Evolutionary conservation across 1,284 basidiomycete species (phyloP), one percentile per base, ranked within the genome.

Genomic region (Cutaneotrichosporon sp.): DNA sequence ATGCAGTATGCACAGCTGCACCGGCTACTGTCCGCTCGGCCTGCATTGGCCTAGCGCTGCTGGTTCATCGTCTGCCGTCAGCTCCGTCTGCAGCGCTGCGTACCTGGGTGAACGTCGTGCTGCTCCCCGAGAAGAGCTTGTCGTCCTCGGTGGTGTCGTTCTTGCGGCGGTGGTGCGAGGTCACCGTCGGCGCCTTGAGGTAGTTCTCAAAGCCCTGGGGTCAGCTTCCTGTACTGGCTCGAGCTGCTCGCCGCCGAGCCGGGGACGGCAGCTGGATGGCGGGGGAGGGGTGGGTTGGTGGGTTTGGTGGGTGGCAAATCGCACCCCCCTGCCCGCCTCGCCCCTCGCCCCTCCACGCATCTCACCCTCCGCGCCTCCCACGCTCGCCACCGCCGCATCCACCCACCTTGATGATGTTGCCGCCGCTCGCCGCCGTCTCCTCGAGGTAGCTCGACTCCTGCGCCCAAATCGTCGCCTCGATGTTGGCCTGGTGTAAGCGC

Each of bases 391-490:
- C 27, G 45, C 18, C 24, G 9, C 29, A 29, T 4, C 29, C 2
- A 55, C 61, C 1, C 50, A 80, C 79, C 70, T 79, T 81, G 67
- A 81, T 77, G 55, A 81, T 80, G 65, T 81, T 81, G 2, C 79
- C 79, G 0, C 78, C 79, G 10, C 74, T 75, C 2, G 69, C 66
- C 3, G 72, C 72, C n/a, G 77, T 78, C 49, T 80, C 79, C 50
- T 76, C 76, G 22, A 83, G 74, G 64, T 83, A 83, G 36, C 78
- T 79, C 3, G 80, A 79, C 59, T 83, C 82, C 63, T 80, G 81
- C 3, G 77, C 74, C 63, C 80, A 81, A 56, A 83, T 82, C 8
- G 78, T 77, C 3, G 79, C 69, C 60, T 83, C 82, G 56, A 82
- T 70, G 14, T 72, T 73, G 8, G 80, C 79, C 82, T 83, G 66